Evolutionary conservation across 306 rosid genomes (phyloP).

Genomic region (Datisca glomerata): DNA sequence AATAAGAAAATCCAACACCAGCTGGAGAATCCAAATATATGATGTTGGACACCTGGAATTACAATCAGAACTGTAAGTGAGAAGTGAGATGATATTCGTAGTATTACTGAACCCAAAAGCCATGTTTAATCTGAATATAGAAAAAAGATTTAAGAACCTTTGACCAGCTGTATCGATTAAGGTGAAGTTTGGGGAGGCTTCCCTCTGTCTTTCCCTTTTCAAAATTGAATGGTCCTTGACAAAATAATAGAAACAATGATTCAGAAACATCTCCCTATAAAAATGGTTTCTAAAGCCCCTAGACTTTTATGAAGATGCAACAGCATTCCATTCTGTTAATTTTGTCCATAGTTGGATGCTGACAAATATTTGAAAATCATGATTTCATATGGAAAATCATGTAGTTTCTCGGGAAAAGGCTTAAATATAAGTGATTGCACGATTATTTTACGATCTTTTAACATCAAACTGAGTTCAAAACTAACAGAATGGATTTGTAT

Average conservation of each 20-base stretch:
- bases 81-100: too few species aligned
- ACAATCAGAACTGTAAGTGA: conserved; percentile 12
- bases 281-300: not conserved
- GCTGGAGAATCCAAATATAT: conserved; percentile 95
- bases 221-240: conserved; percentile 86
- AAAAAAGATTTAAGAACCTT: conserved; percentile 36
- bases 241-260: conserved; percentile 5
- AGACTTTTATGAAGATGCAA: too few species aligned
- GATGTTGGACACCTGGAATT: conserved; percentile 64
- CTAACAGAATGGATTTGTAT: not conserved
- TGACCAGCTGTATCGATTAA: conserved; percentile 90
- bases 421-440: not conserved
- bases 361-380: too few species aligned
- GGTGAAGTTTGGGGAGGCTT: conserved; percentile 51
- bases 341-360: too few species aligned
- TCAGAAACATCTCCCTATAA: not conserved
- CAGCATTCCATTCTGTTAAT: too few species aligned
- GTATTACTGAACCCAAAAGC: conserved; percentile 1
- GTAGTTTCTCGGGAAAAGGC: not conserved
- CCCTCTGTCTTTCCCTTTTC: conserved; percentile 43
- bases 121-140: not conserved
- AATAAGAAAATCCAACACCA: conserved; percentile 89
- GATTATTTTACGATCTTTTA: too few species aligned
- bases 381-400: too few species aligned
- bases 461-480: too few species aligned